These are phyloP conservation scores for Meyerozyma sp. DNA, from an alignment of 1,139 yeast species.

Conservation along the genomic window DNA sequence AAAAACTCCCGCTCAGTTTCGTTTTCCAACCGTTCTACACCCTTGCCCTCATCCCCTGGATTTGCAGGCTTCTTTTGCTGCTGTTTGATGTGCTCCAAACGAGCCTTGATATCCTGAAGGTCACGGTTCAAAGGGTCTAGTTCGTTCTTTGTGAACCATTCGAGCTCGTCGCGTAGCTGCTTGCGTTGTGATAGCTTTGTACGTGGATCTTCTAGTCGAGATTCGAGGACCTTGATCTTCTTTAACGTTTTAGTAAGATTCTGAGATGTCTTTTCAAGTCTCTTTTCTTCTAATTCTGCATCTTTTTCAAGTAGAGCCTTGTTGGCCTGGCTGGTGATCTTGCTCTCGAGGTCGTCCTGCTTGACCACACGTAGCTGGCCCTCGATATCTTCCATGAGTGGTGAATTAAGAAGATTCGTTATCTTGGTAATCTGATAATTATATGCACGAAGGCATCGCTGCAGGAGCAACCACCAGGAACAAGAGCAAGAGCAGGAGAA, in stretches of 20 bases:
- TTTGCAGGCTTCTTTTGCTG: slow-evolving; percentile 14
- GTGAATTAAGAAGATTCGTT: neutral
- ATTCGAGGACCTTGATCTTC: slow-evolving; percentile 43
- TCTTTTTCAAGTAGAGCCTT: slow-evolving; percentile 56
- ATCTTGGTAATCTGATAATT: neutral
- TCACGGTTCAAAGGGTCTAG: slow-evolving; percentile 52
- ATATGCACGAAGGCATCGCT: neutral
- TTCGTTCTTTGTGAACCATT: slow-evolving; percentile 46
- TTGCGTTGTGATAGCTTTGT: slow-evolving; percentile 66
- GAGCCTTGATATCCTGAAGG: slow-evolving; percentile 54
- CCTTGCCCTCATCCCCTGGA: slow-evolving; percentile 14
- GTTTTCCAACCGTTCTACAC: slow-evolving; percentile 40
- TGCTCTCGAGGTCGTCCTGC: slow-evolving; percentile 68
- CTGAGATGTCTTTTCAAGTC: slow-evolving; percentile 61
- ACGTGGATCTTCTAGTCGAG: slow-evolving; percentile 45
- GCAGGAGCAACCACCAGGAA: no score
- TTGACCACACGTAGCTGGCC: slow-evolving; percentile 43
- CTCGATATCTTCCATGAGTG: neutral
- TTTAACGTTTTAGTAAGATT: slow-evolving; percentile 37
- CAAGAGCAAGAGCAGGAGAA: no score
- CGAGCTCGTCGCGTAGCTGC: slow-evolving; percentile 50
- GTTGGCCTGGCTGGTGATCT: slow-evolving; percentile 68
- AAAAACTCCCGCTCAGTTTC: slow-evolving; percentile 78
- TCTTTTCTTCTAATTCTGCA: slow-evolving; percentile 64
- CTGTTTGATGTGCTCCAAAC: slow-evolving; percentile 37